A percentile compares a stretch with the other conserved stretches of the same genome.
Conservation (phyloP, 352 stramenopile species). For the Phytopythium vexans region DNA sequence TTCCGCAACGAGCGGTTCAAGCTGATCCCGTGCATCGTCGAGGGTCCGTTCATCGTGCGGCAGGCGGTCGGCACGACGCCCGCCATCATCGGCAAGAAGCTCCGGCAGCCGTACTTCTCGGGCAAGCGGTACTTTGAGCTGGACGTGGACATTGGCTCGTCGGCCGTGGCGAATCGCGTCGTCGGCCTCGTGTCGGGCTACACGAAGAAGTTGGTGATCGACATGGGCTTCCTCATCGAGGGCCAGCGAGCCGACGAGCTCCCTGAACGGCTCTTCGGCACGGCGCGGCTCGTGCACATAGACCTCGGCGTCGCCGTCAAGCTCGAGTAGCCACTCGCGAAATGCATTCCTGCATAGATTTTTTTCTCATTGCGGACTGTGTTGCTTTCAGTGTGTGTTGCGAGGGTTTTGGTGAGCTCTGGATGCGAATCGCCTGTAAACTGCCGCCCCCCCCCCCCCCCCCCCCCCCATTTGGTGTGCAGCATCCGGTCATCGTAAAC, state of each 20-base stretch:
- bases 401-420: no score
- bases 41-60: constrained; percentile 77
- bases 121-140: constrained; percentile 76
- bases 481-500: no score
- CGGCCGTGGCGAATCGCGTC: constrained; percentile 71
- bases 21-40: constrained; percentile 77
- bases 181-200: constrained; percentile 67
- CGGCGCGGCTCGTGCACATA: constrained; percentile 53
- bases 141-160: constrained; percentile 71
- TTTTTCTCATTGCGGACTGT: no score
- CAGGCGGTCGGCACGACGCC: constrained; percentile 73
- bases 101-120: constrained; percentile 58
- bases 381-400: no score
- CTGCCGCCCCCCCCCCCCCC: no score
- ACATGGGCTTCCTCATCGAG: constrained; percentile 79
- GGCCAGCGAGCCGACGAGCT: constrained; percentile 61
- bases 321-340: constrained; percentile 9
- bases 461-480: no score
- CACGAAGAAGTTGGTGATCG: constrained; percentile 80
- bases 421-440: no score
- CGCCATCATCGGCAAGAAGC: constrained; percentile 73
- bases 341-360: no score
- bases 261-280: constrained; percentile 69
- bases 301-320: constrained; percentile 48
- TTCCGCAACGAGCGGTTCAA: constrained; percentile 83